A percentile compares a stretch with the other conserved stretches of the same genome.
Conservation (phyloP, 163 green algal species). For the Scenedesmus sp. region DNA sequence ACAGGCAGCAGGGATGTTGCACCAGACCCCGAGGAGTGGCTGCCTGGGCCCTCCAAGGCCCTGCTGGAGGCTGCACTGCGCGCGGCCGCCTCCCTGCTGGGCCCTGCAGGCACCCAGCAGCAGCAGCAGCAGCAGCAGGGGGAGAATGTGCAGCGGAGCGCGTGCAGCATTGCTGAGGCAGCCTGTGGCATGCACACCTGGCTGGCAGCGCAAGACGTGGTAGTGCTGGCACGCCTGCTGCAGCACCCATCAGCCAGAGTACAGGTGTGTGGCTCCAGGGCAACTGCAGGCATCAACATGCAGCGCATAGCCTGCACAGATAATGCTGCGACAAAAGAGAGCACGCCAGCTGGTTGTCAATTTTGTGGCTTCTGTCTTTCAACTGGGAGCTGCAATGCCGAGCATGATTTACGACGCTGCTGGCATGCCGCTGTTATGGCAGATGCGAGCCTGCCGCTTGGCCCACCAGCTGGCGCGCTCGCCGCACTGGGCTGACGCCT, state of each 20-base stretch:
- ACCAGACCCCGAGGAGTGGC: slow-evolving; percentile 40
- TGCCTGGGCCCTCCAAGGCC: slow-evolving; percentile 41
- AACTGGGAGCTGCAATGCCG: too few relatives aligned
- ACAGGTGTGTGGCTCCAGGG: slow-evolving; percentile 14
- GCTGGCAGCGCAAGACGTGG: background rate
- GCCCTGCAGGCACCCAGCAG: background rate
- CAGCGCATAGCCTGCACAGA: background rate
- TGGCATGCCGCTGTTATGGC: too few relatives aligned
- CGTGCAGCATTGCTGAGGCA: background rate
- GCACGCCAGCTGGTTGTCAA: background rate
- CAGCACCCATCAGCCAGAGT: background rate
- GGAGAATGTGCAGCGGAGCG: background rate
- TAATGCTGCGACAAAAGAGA: background rate
- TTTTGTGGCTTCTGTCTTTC: background rate
- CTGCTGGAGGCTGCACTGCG: slow-evolving; percentile 40
- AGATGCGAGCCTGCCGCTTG: slow-evolving; percentile 34
- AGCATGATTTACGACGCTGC: background rate
- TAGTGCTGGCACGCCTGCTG: background rate
- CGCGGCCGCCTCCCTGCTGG: background rate
- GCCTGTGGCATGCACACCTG: background rate
- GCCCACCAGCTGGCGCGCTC: background rate
- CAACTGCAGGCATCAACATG: background rate
- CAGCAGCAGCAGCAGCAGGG: background rate
- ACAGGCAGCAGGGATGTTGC: slow-evolving; percentile 18
- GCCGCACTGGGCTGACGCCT: background rate